Evolutionary conservation across 306 rosid genomes (phyloP).

Genomic region (Benincasa hispida): DNA sequence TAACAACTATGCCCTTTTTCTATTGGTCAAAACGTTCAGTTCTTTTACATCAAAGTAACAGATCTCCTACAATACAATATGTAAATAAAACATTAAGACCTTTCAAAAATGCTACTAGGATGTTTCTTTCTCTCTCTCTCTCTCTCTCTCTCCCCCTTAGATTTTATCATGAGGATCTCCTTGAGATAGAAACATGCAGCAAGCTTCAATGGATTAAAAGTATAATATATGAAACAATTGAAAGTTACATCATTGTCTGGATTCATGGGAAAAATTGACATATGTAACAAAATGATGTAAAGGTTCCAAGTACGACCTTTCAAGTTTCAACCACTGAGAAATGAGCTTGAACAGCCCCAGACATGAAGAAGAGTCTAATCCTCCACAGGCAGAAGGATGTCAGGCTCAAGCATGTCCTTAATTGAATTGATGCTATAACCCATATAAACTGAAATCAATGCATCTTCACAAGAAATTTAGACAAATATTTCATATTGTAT

Average conservation of each 20-base stretch:
- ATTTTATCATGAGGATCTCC: background rate
- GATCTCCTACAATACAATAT: background rate
- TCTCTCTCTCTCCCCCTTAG: background rate
- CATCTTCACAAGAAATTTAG: conserved; percentile 24
- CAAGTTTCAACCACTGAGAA: conserved; percentile 3
- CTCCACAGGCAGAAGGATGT: background rate
- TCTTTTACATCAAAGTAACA: background rate
- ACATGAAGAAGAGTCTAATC: background rate
- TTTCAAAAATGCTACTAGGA: background rate
- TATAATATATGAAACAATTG: background rate
- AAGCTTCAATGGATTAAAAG: background rate
- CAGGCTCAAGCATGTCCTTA: conserved; percentile 20
- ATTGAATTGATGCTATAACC: conserved; percentile 31
- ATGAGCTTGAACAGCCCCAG: background rate
- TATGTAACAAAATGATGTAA: background rate
- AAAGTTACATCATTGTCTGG: background rate
- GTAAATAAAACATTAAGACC: background rate
- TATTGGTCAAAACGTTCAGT: background rate
- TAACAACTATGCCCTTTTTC: background rate
- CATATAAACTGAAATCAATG: conserved; percentile 18
- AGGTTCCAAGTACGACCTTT: background rate
- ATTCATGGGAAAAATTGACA: background rate
- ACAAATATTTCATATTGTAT: conserved; percentile 22
- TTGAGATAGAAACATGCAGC: background rate
- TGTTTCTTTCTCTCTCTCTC: background rate